Conservation (phyloP, 2,329 filamentous ascomycete genomes). For the Fusarium heterosporum region DNA sequence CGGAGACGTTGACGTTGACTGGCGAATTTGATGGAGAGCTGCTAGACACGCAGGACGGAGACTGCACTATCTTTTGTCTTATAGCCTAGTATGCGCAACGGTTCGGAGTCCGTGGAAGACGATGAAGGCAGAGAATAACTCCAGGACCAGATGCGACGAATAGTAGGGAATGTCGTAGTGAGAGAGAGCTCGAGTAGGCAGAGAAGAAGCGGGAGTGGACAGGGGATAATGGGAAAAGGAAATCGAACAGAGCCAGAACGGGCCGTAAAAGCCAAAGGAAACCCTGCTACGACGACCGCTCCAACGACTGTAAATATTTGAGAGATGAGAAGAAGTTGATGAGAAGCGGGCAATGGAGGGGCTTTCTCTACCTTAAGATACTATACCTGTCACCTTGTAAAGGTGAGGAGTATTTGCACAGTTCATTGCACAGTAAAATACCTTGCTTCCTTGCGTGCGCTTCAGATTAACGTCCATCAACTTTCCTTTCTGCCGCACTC, state of each 20-base stretch:
- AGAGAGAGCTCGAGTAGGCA: slow-evolving; percentile 4
- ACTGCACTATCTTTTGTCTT: slow-evolving; percentile 2
- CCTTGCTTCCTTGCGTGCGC: no score
- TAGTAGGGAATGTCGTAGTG: neutral
- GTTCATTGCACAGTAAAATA: slow-evolving; percentile 23
- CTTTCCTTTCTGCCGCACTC: neutral
- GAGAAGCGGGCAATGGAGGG: slow-evolving; percentile 14
- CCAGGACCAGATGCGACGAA: slow-evolving; percentile 7
- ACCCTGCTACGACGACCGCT: slow-evolving; percentile 23
- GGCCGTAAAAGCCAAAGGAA: slow-evolving; percentile 35
- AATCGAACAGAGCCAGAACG: slow-evolving; percentile 27
- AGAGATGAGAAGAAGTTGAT: slow-evolving; percentile 17
- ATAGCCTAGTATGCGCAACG: slow-evolving; percentile 2
- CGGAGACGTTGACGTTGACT: slow-evolving; percentile 14
- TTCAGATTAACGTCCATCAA: neutral
- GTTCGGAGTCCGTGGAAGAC: slow-evolving; percentile 7
- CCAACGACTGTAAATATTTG: slow-evolving; percentile 25
- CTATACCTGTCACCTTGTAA: slow-evolving; percentile 1
- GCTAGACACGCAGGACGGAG: slow-evolving; percentile 12
- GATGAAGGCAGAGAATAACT: slow-evolving; percentile 9
- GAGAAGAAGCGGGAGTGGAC: slow-evolving; percentile 11
- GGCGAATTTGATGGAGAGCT: slow-evolving; percentile 22
- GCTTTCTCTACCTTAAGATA: neutral
- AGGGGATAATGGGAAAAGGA: slow-evolving; percentile 3
- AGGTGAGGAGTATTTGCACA: slow-evolving; percentile 4